Base-by-base conservation (phyloP, 345 rosid genomes). In the Laguncularia racemosa region DNA sequence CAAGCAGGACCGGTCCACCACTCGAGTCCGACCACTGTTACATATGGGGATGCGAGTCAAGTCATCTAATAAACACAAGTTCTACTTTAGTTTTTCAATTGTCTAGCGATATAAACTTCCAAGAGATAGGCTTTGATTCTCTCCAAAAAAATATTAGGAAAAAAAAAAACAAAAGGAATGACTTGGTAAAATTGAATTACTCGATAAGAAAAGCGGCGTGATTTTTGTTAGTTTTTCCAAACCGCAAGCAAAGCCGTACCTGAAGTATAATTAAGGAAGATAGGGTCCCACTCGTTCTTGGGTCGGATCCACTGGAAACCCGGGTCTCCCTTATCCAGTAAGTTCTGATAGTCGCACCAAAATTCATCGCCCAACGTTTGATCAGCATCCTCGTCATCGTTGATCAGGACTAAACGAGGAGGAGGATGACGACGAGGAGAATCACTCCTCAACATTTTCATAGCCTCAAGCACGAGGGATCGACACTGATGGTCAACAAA, bases 251-350 rank as follows among this genome's bases (percentile, higher is more conserved):
- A 33, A 33, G 40, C 28, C 28, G 5, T 33, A 33, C 97, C 97
- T 1, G 97, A 91, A 6, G 91, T 91, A 56, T 88, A 85, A 53
- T 91, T 91, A 2, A 91, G 49, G 20, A 79, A 73, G 44, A 91
- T 56, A 17, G 96, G 85, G 20, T 81, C 83, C 85, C 83, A 91
- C 52, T 84, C 97, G 28, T 71, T 77, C 26, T 53, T 45, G 2
- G 95, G 91, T 53, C 79, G 59, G 67, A 73, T 12, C 81, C 87
- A 78, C 18, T 71, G 63, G 64, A 83, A 90, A 23, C 10, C 43
- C 7, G 73, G 76, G 16, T 76, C 70, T 0, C 97, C 97, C 47
- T 65, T 79, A 44, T 62, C 66, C 52, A 90, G 59, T 0, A 90
- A 57, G 46, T 65, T 68, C 69, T 84, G 90, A 57, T 90, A 87